Conservation (phyloP, 176 grass and related monocot genomes). For the Saccharum spontaneum region DNA sequence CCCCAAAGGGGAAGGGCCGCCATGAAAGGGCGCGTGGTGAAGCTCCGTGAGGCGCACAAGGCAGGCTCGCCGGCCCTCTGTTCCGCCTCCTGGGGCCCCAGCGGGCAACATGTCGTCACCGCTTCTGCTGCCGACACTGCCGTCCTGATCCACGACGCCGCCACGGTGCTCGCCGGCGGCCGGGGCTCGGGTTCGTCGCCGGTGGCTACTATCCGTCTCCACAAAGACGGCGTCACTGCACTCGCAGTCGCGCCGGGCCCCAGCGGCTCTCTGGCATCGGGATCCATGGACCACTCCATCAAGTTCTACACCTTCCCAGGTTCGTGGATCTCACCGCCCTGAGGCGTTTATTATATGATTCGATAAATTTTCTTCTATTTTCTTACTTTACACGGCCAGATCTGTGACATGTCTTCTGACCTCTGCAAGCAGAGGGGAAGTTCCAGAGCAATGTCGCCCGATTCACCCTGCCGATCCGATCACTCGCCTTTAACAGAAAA, state of each 20-base stretch:
- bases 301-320: slow-evolving; percentile 88
- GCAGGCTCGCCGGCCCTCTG: slow-evolving; percentile 50
- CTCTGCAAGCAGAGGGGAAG: slow-evolving; percentile 51
- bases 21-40: slow-evolving; percentile 75
- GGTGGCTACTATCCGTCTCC: slow-evolving; percentile 51
- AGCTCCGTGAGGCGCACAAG: slow-evolving; percentile 90
- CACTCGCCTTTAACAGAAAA: slow-evolving; percentile 78
- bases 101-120: slow-evolving; percentile 65
- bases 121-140: slow-evolving; percentile 56
- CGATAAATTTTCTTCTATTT: neutral
- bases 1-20: neutral
- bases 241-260: slow-evolving; percentile 62
- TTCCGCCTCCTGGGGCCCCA: slow-evolving; percentile 58
- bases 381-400: neutral
- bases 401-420: neutral
- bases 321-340: slow-evolving; percentile 34
- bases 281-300: slow-evolving; percentile 90
- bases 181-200: slow-evolving; percentile 22
- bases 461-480: slow-evolving; percentile 86
- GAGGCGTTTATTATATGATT: neutral
- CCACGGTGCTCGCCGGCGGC: slow-evolving; percentile 28
- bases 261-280: slow-evolving; percentile 57
- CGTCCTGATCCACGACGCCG: slow-evolving; percentile 69
- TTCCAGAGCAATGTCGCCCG: slow-evolving; percentile 85
- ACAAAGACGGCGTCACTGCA: slow-evolving; percentile 85